Evolutionary conservation across 129 eudicot species (phyloP), one percentile per base, ranked within the genome.

Genomic region (Chrysanthemum seticuspe): DNA sequence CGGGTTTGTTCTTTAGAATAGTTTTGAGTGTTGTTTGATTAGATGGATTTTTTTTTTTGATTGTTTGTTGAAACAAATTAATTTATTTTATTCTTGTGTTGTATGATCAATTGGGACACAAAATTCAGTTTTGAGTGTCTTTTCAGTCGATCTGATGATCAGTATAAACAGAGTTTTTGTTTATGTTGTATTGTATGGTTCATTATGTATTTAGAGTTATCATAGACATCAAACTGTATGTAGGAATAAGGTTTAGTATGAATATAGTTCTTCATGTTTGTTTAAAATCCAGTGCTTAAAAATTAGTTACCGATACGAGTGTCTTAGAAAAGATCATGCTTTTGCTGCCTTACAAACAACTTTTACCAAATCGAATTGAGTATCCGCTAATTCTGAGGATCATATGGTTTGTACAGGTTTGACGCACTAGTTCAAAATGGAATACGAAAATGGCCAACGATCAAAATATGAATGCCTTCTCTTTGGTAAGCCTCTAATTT

Each of bases 401-500:
- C 3, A 52, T n/a, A 10, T 44, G 31, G 16, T 21, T 44, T 40
- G 2, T 7, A 40, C 59, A 78, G 75, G 50, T 34, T 70, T 23
- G 12, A 14, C 47, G 47, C 2, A 6, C 52, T 31, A 23, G 1
- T 67, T 76, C 56, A 63, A 77, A 78, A 87, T 89, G 91, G 97
- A 87, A 25, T 56, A 78, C 40, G 65, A 74, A 66, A 65, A 81
- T 10, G 72, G 31, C 11, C 48, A 83, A 15, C 73, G 74, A 73
- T 75, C 91, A 3, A 85, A 85, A 80, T 90, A 88, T 15, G 99
- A 95, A 65, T 95, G 99, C 76, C 94, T 95, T 80, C 88, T 95
- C 67, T 95, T 95, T 27, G 99, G 99, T 95, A 65, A 86, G 85
- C 51, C 25, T 81, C 3, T 8, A 71, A 25, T 54, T 61, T 59